Conservation (phyloP, 2,329 filamentous ascomycete genomes). For the Madurella mycetomatis region DNA sequence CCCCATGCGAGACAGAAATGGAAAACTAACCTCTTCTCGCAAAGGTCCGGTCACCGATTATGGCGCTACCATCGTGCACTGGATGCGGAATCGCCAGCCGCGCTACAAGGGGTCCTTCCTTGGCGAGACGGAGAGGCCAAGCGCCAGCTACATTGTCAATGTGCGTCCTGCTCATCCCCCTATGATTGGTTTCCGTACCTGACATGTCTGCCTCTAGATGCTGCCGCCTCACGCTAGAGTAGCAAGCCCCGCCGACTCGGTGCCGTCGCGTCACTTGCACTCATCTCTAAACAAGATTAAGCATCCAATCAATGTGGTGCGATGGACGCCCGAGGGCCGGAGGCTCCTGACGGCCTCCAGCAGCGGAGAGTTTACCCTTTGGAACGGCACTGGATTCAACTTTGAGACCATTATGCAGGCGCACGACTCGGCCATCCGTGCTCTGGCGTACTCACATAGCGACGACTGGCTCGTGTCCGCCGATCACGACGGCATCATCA, state of each 20-base stretch:
- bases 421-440: conserved; percentile 82
- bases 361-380: conserved; percentile 95
- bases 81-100: conserved; percentile 78
- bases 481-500: conserved; percentile 90
- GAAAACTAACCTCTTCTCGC: conserved; percentile 7
- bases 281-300: conserved; percentile 99
- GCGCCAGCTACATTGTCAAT: conserved; percentile 84
- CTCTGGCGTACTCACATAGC: conserved; percentile 84
- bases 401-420: conserved; percentile 99
- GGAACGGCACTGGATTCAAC: conserved; percentile 99
- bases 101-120: conserved; percentile 67
- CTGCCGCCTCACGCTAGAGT: conserved; percentile 75
- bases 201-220: conserved; percentile 54
- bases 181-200: conserved; percentile 10
- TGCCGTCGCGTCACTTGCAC: conserved; percentile 92
- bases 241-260: conserved; percentile 73
- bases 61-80: conserved; percentile 83
- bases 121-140: conserved; percentile 79
- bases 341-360: conserved; percentile 88
- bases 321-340: conserved; percentile 95
- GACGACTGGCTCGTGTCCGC: conserved; percentile 96
- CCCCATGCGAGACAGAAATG: not conserved
- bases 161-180: conserved; percentile 44
- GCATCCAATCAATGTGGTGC: conserved; percentile 92
- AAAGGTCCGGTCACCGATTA: conserved; percentile 89